Percentiles rank a stretch among this genome's conserved stretches.
Evolutionary conservation across 371 early-diverging fungal species (phyloP).

Genomic region (Zopfochytrium polystomum): DNA sequence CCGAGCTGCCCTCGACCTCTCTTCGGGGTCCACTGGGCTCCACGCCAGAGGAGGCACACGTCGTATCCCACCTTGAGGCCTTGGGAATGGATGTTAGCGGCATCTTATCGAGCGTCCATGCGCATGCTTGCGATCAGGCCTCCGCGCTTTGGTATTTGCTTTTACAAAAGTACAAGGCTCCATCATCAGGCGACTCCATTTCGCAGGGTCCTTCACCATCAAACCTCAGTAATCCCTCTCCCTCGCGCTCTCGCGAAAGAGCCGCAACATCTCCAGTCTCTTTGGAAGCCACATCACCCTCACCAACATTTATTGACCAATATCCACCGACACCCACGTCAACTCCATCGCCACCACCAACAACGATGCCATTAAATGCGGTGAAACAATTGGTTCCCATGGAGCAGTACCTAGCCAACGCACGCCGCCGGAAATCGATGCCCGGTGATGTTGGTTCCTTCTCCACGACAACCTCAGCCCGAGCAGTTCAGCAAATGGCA

Average conservation of each 20-base stretch:
- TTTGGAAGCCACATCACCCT: background rate
- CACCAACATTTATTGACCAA: background rate
- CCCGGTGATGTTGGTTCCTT: constrained; percentile 5
- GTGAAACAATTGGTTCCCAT: background rate
- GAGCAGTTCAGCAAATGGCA: background rate
- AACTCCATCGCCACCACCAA: background rate
- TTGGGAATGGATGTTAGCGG: constrained; percentile 64
- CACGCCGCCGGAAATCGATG: constrained; percentile 10
- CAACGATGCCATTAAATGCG: background rate
- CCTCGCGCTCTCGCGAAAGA: background rate
- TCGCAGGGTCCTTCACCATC: background rate
- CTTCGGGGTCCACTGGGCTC: constrained; percentile 9
- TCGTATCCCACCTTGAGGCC: constrained; percentile 52
- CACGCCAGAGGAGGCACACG: constrained; percentile 38
- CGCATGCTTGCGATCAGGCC: constrained; percentile 63
- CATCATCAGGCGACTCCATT: background rate
- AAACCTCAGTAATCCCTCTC: background rate
- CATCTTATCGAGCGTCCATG: constrained; percentile 59
- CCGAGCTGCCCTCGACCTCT: constrained; percentile 20
- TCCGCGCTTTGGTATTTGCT: constrained; percentile 73
- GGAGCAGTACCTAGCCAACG: constrained; percentile 14
- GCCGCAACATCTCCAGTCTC: background rate
- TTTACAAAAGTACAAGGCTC: constrained; percentile 39
- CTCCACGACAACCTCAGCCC: background rate
- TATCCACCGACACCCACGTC: background rate